These are phyloP conservation scores for Chrysoporthe puriensis DNA, from an alignment of 2,329 filamentous ascomycete species.

Conservation along the genomic window DNA sequence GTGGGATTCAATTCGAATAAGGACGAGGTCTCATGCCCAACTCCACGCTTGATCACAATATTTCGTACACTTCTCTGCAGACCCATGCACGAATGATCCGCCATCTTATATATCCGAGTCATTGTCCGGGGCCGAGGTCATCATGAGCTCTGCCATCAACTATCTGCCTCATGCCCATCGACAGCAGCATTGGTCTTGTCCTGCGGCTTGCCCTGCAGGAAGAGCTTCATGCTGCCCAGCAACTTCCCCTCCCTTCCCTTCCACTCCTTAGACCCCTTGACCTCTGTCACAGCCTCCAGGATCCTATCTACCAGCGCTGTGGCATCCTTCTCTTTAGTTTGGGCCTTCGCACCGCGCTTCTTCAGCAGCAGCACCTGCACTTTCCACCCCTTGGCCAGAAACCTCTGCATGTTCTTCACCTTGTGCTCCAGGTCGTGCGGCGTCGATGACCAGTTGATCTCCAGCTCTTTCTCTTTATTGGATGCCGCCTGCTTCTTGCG, in stretches of 20 bases:
- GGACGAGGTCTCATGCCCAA: neutral
- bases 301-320: constrained; percentile 59
- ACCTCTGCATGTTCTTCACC: constrained; percentile 67
- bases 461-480: constrained; percentile 70
- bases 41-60: neutral
- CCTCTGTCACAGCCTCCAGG: constrained; percentile 37
- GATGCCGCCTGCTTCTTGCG: constrained; percentile 47
- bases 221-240: constrained; percentile 42
- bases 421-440: constrained; percentile 74
- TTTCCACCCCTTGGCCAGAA: constrained; percentile 73
- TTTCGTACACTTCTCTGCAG: neutral
- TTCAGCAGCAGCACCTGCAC: constrained; percentile 74
- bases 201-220: constrained; percentile 42
- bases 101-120: neutral
- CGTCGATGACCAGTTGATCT: constrained; percentile 88
- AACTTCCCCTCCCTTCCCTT: constrained; percentile 48
- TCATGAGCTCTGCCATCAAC: neutral
- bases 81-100: neutral
- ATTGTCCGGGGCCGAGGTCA: neutral
- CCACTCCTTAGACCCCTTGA: constrained; percentile 45
- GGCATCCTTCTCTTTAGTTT: constrained; percentile 65
- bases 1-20: neutral
- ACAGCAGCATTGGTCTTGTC: constrained; percentile 23
- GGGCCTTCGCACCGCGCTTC: constrained; percentile 65
- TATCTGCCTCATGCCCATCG: neutral